Evolutionary conservation across 2,329 filamentous ascomycete genomes (phyloP).

Genomic region (Bipolaris sorokiniana): DNA sequence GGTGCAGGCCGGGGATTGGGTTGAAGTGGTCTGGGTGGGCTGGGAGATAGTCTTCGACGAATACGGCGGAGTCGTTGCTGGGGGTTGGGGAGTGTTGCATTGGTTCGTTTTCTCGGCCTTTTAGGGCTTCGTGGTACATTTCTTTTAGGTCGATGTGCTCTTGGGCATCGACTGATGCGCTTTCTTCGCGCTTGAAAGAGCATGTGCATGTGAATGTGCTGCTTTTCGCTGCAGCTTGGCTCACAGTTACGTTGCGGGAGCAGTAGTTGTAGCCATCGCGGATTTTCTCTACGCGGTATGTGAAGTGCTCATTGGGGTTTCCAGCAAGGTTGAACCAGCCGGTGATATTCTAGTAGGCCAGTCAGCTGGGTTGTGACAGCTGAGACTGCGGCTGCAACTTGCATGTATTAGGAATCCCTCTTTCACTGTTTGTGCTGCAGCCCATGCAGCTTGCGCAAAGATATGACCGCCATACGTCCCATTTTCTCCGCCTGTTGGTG

Average conservation of each 20-base stretch:
- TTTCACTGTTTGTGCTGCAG: conserved; percentile 60
- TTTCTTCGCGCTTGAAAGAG: conserved; percentile 59
- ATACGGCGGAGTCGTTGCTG: not conserved
- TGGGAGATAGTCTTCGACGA: not conserved
- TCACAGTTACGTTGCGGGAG: conserved; percentile 59
- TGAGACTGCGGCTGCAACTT: conserved; percentile 9
- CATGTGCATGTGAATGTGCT: conserved; percentile 60
- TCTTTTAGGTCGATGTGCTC: conserved; percentile 44
- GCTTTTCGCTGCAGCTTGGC: conserved; percentile 53
- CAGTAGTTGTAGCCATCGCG: conserved; percentile 60
- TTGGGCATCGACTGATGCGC: conserved; percentile 41
- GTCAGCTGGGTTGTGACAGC: not conserved
- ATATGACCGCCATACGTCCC: conserved; percentile 63
- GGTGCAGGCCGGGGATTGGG: not conserved
- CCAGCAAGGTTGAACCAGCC: conserved; percentile 51
- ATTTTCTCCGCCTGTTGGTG: conserved; percentile 50
- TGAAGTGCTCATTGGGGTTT: conserved; percentile 55
- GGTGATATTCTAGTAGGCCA: not conserved
- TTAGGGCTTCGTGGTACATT: conserved; percentile 39
- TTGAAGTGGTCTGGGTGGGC: not conserved
- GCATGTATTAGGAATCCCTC: conserved; percentile 61
- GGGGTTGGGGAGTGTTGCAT: not conserved
- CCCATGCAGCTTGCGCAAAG: conserved; percentile 63
- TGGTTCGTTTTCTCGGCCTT: not conserved
- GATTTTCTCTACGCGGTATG: conserved; percentile 58